Conservation (phyloP, 768 basidiomycete genomes). For the Hygrophorus pudorinus region DNA sequence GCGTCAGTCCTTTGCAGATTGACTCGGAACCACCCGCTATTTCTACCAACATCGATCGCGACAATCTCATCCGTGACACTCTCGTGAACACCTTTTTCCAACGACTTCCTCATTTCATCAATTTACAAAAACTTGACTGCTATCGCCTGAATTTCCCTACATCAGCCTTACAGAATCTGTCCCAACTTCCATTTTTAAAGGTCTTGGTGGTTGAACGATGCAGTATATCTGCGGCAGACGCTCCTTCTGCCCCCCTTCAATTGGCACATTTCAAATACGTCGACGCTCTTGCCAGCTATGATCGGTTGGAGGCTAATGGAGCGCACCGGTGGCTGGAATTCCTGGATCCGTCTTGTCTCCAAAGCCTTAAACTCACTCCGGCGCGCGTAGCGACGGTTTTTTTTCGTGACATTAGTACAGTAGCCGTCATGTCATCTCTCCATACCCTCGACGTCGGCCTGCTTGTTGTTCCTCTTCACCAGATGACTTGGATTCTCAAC, state of each 20-base stretch:
- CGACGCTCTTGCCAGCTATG: neutral
- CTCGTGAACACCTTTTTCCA: neutral
- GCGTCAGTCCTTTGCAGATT: neutral
- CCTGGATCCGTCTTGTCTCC: neutral
- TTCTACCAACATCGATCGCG: too few species aligned
- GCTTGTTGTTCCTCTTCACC: neutral
- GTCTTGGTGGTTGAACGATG: neutral
- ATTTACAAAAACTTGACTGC: neutral
- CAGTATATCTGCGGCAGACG: neutral
- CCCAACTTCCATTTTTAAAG: neutral
- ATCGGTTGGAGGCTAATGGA: neutral
- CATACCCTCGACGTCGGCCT: neutral
- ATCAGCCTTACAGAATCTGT: neutral
- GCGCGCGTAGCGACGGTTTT: neutral
- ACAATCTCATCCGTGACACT: neutral
- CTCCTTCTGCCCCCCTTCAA: neutral
- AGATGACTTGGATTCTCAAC: neutral
- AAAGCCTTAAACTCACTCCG: neutral
- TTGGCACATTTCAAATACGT: neutral
- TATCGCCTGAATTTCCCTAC: neutral
- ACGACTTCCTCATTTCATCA: neutral
- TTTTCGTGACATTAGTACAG: neutral
- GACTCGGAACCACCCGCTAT: too few species aligned
- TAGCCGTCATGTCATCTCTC: neutral
- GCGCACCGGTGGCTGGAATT: neutral